A percentile compares a stretch with the other conserved stretches of the same genome.
These are phyloP conservation scores for Torrubiella hemipterigena DNA, from an alignment of 2,329 filamentous ascomycete species.

Conservation along the genomic window DNA sequence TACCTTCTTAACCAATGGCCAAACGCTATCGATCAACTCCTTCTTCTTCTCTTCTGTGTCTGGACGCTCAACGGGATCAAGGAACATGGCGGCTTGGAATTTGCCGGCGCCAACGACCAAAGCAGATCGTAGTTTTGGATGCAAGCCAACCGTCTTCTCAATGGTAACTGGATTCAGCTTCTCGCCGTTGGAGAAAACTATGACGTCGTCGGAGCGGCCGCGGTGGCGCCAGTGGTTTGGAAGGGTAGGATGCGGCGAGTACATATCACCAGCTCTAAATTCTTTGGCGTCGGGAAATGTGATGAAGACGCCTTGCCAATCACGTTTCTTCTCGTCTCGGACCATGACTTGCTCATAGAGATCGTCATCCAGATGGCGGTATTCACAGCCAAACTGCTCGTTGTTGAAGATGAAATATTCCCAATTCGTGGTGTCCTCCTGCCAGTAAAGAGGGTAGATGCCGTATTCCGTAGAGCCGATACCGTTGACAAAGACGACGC, in stretches of 20 bases:
- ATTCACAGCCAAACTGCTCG: neutral
- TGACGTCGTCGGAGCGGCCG: conserved; percentile 25
- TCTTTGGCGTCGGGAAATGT: conserved; percentile 21
- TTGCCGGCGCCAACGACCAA: conserved; percentile 30
- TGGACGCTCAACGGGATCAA: conserved; percentile 27
- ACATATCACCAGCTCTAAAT: conserved; percentile 24
- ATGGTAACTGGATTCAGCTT: conserved; percentile 34
- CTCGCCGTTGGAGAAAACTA: conserved; percentile 37
- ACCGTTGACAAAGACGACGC: neutral
- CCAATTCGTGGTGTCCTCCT: neutral
- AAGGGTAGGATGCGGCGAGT: conserved; percentile 25
- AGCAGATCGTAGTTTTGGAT: conserved; percentile 25
- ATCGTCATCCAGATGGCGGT: neutral
- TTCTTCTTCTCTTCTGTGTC: conserved; percentile 9
- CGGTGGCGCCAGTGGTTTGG: conserved; percentile 17
- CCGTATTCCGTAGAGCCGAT: neutral
- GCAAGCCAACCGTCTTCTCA: conserved; percentile 23
- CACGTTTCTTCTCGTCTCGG: neutral
- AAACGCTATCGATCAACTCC: conserved; percentile 26
- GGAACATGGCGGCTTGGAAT: conserved; percentile 33
- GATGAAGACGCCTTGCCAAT: conserved; percentile 20
- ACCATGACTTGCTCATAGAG: neutral
- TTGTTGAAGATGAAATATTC: neutral
- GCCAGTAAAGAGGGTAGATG: neutral
- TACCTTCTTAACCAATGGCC: conserved; percentile 26